Evolutionary conservation across 768 basidiomycete species (phyloP).

Genomic region (Nevesoporus exiguus): DNA sequence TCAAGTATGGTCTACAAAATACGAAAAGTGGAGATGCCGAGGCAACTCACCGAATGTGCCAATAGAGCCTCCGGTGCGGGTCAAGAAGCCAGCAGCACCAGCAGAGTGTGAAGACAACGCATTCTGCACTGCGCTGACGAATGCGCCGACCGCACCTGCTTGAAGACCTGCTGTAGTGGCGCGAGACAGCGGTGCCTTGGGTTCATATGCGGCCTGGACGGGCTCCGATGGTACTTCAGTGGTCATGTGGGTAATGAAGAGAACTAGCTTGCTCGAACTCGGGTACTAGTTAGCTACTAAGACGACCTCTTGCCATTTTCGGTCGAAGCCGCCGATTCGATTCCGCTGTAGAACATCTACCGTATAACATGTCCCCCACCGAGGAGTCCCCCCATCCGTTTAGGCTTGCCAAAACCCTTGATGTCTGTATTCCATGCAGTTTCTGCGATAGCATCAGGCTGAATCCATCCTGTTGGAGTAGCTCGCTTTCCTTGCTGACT

Average conservation of each 20-base stretch:
- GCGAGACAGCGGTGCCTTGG: constrained; percentile 53
- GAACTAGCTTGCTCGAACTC: background rate
- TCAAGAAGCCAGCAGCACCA: constrained; percentile 84
- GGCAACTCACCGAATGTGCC: constrained; percentile 78
- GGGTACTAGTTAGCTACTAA: background rate
- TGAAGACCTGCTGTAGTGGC: constrained; percentile 61
- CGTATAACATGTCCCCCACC: constrained; percentile 5
- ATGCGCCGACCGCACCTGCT: constrained; percentile 59
- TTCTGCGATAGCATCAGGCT: constrained; percentile 8
- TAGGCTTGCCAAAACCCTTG: constrained; percentile 38
- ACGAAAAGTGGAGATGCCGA: background rate
- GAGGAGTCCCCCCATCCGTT: constrained; percentile 33
- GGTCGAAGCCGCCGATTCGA: constrained; percentile 1
- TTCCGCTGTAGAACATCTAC: too few relatives aligned
- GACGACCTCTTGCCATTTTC: constrained; percentile 21
- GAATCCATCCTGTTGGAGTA: constrained; percentile 6
- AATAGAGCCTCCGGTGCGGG: constrained; percentile 84
- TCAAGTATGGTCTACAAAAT: constrained; percentile 7
- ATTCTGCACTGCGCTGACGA: constrained; percentile 76
- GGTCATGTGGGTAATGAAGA: constrained; percentile 20
- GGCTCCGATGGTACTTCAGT: constrained; percentile 17
- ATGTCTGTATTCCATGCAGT: constrained; percentile 38
- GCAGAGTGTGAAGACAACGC: constrained; percentile 70
- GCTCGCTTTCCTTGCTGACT: constrained; percentile 31
- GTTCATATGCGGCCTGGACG: constrained; percentile 35